Evolutionary conservation across 768 basidiomycete genomes (phyloP).

Genomic region (Tephrocybe sp.): DNA sequence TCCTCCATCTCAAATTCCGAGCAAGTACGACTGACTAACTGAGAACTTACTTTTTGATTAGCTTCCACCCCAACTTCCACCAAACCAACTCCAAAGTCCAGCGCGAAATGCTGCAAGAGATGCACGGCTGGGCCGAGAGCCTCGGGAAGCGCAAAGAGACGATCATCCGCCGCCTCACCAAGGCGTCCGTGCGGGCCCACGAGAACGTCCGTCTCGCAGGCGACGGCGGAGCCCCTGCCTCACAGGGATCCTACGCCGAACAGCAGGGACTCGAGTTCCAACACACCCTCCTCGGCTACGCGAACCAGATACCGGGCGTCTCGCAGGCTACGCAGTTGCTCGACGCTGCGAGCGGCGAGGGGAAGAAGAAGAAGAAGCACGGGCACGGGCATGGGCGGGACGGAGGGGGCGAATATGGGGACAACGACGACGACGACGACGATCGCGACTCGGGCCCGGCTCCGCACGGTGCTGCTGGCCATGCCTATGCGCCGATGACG

Average conservation of each 20-base stretch:
- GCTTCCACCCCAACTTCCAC: constrained; percentile 87
- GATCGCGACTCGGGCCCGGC: too few relatives aligned
- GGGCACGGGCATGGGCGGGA: constrained; percentile 21
- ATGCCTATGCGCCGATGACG: constrained; percentile 3
- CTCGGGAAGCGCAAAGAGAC: constrained; percentile 48
- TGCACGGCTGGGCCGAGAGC: constrained; percentile 60
- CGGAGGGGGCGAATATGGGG: constrained; percentile 11
- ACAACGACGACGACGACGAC: background rate
- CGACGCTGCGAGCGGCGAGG: constrained; percentile 24
- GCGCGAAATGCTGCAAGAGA: constrained; percentile 70
- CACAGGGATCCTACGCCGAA: constrained; percentile 49
- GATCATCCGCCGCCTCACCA: constrained; percentile 57
- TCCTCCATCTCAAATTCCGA: background rate
- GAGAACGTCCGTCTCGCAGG: constrained; percentile 63
- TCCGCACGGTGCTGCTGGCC: background rate
- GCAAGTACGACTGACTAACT: too few relatives aligned
- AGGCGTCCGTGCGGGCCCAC: constrained; percentile 69
- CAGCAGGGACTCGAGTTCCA: constrained; percentile 50
- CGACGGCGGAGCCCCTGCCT: constrained; percentile 45
- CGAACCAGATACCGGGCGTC: constrained; percentile 47
- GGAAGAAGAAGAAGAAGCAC: constrained; percentile 12
- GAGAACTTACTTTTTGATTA: constrained; percentile 25
- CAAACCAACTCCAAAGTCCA: constrained; percentile 63
- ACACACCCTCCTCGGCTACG: constrained; percentile 45
- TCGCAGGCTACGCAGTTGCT: constrained; percentile 41